These are phyloP conservation scores for Erythrophleum fordii DNA, from an alignment of 306 rosid species.

Conservation along the genomic window DNA sequence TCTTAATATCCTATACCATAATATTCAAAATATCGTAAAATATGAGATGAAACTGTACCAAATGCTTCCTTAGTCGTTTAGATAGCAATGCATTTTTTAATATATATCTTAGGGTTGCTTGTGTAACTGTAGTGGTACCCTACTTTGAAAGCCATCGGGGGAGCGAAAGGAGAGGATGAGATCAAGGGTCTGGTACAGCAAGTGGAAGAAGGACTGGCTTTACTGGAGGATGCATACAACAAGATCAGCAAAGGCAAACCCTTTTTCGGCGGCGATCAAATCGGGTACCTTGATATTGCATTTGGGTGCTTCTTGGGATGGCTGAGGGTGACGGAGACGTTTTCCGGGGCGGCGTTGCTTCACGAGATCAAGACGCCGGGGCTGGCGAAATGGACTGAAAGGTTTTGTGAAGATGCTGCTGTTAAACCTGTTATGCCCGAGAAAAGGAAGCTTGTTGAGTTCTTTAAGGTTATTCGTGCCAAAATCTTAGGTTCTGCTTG, in stretches of 20 bases:
- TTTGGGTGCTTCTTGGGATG: conserved; percentile 61
- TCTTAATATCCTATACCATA: no score
- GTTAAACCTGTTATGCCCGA: conserved; percentile 58
- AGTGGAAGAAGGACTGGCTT: conserved; percentile 34
- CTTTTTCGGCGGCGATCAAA: conserved; percentile 56
- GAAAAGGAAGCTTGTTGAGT: conserved; percentile 56
- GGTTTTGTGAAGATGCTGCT: conserved; percentile 45
- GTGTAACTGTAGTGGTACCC: conserved; percentile 50
- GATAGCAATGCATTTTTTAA: neutral
- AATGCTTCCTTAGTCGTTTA: no score
- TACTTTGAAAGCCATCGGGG: conserved; percentile 28
- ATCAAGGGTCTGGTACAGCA: conserved; percentile 43
- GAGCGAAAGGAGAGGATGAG: conserved; percentile 47
- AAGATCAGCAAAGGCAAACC: conserved; percentile 60
- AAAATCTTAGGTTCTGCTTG: neutral
- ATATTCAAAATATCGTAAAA: no score
- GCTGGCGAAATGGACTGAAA: conserved; percentile 53
- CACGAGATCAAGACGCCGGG: conserved; percentile 50
- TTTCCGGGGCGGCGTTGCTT: conserved; percentile 43
- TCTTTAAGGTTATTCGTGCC: neutral
- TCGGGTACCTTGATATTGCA: conserved; percentile 67
- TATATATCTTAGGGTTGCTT: neutral
- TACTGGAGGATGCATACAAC: conserved; percentile 54
- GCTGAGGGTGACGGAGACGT: conserved; percentile 48
- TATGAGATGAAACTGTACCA: no score